Evolutionary conservation across 768 basidiomycete species (phyloP), one percentile per base, ranked within the genome.

Genomic region (Harrya chromipes): DNA sequence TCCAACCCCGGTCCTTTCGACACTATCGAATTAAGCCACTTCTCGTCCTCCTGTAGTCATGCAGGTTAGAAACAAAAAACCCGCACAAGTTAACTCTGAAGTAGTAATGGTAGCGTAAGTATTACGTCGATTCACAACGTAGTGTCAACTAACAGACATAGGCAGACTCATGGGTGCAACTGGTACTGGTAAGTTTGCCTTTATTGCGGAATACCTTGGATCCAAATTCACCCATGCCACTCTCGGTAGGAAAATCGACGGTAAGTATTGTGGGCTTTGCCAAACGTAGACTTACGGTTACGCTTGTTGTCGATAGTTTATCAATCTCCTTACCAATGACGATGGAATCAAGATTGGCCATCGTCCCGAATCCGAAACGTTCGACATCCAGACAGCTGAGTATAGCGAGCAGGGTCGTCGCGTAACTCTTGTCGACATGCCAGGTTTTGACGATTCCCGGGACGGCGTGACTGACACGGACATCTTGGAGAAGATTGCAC

Each of bases 311-410:
- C 4, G 19, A 6, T 11, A 50, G 49, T 50, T 50, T 27, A 53
- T 53, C 33, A 19, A 31, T 20, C 41, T 47, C 12, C 46, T 47
- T 23, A 47, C 52, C 12, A 40, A 49, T n/a, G 43, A 54, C 27
- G 43, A 49, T n/a, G 27, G 12, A 16, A 49, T 49, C 19, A 34
- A 9, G 13, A 40, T 57, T 17, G 56, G 56, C 29, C 53, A 57
- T 17, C 11, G 34, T 26, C 29, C 36, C 23, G 41, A 38, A 3
- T 34, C 47, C 5, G 47, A 40, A 7, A 7, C 4, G 2, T 4
- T 52, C 13, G 60, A 61, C 16, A 59, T 61, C 35, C 49, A n/a
- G 63, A 19, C 48, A 53, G 7, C 44, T 47, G 21, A 62, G 62
- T 20, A 36, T 43, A n/a, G n/a, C n/a, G n/a, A n/a, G n/a, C n/a